Conservation (phyloP, 345 rosid genomes). For the Eucalyptus regnans region DNA sequence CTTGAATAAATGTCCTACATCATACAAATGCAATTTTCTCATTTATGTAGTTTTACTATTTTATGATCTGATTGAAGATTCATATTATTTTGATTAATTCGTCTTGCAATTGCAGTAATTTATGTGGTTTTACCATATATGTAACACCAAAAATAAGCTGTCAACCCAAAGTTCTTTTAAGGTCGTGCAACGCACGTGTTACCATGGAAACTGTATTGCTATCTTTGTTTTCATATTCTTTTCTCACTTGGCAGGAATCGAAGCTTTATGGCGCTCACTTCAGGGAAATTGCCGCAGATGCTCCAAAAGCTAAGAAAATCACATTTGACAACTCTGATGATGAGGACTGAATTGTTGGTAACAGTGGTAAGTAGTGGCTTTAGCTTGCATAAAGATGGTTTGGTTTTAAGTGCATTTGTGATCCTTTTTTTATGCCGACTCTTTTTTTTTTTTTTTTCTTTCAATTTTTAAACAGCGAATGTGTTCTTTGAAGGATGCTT, state of each 20-base stretch:
- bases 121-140: not conserved
- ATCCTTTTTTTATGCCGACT: not conserved
- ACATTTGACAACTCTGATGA: conserved; percentile 66
- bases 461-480: not conserved
- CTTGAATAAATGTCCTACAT: not conserved
- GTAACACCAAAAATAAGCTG: not conserved
- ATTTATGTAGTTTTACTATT: not conserved
- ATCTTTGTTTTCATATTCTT: not conserved
- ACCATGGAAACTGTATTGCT: not conserved
- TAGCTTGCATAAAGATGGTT: not conserved
- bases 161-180: not conserved
- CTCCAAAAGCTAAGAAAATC: conserved; percentile 78
- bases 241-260: conserved; percentile 45
- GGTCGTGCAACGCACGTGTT: not conserved
- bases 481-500: not conserved
- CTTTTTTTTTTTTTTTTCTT: not conserved
- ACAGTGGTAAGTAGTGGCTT: not conserved
- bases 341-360: conserved; percentile 27
- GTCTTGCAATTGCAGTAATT: not conserved
- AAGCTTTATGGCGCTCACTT: conserved; percentile 94
- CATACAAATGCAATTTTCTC: not conserved
- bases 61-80: not conserved
- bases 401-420: not conserved
- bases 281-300: conserved; percentile 80
- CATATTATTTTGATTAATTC: not conserved